Percentiles rank a stretch among this genome's conserved stretches.
Conservation (phyloP, 148 eudicot genomes). For the Bassia scoparia region DNA sequence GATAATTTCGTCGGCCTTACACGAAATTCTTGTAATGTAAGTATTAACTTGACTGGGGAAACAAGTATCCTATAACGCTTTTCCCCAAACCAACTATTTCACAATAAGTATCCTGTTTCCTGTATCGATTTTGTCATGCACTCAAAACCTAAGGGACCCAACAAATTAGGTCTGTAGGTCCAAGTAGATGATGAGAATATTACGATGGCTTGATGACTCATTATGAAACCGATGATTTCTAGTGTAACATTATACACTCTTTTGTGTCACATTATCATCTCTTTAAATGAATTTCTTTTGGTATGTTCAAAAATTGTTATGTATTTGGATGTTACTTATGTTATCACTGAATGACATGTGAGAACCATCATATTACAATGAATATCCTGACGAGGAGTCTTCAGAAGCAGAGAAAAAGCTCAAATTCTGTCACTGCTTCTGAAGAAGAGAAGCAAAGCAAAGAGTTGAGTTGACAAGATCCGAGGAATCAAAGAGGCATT, state of each 20-base stretch:
- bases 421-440: constrained; percentile 41
- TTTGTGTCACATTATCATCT: too few relatives aligned
- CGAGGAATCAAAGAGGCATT: constrained; percentile 19
- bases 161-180: constrained; percentile 57
- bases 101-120: too few relatives aligned
- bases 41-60: too few relatives aligned
- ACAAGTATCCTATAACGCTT: too few relatives aligned
- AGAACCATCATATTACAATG: constrained; percentile 65
- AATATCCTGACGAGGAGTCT: constrained; percentile 76
- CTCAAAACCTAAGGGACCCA: too few relatives aligned
- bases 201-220: constrained; percentile 64
- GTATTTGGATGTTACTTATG: constrained; percentile 1
- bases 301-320: too few relatives aligned
- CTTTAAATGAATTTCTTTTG: too few relatives aligned
- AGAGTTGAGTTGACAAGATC: constrained; percentile 22
- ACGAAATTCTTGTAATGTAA: too few relatives aligned
- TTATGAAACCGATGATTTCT: constrained; percentile 76
- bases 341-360: constrained; percentile 46
- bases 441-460: constrained; percentile 36
- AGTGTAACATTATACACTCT: constrained; percentile 60
- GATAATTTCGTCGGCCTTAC: too few relatives aligned
- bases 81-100: too few relatives aligned
- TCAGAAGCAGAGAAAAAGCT: constrained; percentile 37
- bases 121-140: too few relatives aligned
- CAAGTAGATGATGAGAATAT: constrained; percentile 75